Evolutionary conservation across 2,329 filamentous ascomycete genomes (phyloP), one percentile per base, ranked within the genome.

Genomic region (Sporothrix schenckii): DNA sequence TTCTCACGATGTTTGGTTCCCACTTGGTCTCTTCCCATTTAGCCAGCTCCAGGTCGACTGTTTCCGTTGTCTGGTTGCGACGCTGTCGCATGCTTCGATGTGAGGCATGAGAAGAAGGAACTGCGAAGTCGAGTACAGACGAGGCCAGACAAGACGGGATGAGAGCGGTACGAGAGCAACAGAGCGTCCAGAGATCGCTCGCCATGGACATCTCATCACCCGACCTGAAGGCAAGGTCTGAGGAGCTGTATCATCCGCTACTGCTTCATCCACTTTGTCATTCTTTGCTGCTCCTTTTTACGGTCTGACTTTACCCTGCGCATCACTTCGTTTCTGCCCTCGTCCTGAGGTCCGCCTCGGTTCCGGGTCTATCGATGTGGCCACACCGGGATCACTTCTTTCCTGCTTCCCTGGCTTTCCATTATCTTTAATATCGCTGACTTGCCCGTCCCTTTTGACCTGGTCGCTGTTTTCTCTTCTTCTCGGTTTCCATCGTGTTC

Each of bases 1-100:
- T 53, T 66, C 27, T 66, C 49, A 52, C 47, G 16, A 53, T 53
- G 16, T 66, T 52, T 66, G 63, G 63, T 53, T 66, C 49, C 16
- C 27, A 6, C 7, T 44, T n/a, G 58, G 58, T 27, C 39, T 63
- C 58, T 63, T 47, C 27, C 41, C 16, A 52, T 66, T 66, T 66
- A 66, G 27, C 63, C 63, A 66, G 63, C 27, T n/a, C 63, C 24
- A 47, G 24, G 52, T 63, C 19, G 39, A 16, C 58, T 21, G 21
- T 47, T 27, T 27, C 30, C 30, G 21, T 39, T n/a, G 30, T 60
- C 19, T 60, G 56, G 34, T n/a, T 30, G 9, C 13, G 10, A 39
- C 52, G 52, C 2, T 14, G 24, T 10, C 13, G 24, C 24, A 34
- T 41, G 7, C 16, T 13, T 5, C 11, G 6, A 13, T 11, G 16